Percentiles rank a stretch among this genome's conserved stretches.
These are phyloP conservation scores for Chaetomiaceae sp. DNA, from an alignment of 2,329 filamentous ascomycete genomes.

Conservation along the genomic window DNA sequence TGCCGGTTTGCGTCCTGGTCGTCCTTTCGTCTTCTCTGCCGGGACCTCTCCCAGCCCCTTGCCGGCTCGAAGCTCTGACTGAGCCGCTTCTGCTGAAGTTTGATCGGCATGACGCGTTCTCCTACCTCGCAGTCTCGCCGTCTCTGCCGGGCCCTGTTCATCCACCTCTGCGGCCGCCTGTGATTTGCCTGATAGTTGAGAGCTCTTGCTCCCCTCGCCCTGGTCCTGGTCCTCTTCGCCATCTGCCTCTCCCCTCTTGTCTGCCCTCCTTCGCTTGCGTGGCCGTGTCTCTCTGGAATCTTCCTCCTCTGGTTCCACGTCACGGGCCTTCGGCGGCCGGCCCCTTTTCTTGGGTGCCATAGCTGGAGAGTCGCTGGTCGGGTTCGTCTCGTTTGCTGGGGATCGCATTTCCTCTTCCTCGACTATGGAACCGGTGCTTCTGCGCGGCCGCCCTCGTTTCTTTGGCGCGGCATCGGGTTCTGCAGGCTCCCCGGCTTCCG, in stretches of 20 bases:
- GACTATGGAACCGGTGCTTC: slow-evolving; percentile 1
- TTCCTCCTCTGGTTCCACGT: slow-evolving; percentile 4
- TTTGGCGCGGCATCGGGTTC: not conserved
- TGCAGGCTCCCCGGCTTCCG: not conserved
- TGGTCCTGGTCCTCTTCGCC: not conserved
- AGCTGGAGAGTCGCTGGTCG: not conserved
- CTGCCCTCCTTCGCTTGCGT: slow-evolving; percentile 14
- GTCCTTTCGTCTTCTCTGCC: slow-evolving; percentile 4
- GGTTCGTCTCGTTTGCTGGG: not conserved
- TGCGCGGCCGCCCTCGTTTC: slow-evolving; percentile 17
- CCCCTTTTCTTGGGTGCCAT: slow-evolving; percentile 14
- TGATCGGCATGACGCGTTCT: too few relatives aligned
- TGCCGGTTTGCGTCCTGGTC: slow-evolving; percentile 11
- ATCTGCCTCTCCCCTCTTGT: not conserved
- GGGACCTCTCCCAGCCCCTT: not conserved
- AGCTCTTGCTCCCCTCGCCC: not conserved
- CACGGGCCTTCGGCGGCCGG: slow-evolving; percentile 10
- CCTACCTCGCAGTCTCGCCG: too few relatives aligned
- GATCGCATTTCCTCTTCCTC: slow-evolving; percentile 1
- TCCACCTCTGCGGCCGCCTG: too few relatives aligned
- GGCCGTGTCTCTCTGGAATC: slow-evolving; percentile 7
- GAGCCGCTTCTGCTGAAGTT: too few relatives aligned
- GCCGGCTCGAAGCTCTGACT: too few relatives aligned
- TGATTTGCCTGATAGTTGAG: too few relatives aligned
- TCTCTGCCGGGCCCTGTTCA: too few relatives aligned